These are phyloP conservation scores for Cicer judaicum DNA, from an alignment of 306 rosid genomes.

Conservation along the genomic window DNA sequence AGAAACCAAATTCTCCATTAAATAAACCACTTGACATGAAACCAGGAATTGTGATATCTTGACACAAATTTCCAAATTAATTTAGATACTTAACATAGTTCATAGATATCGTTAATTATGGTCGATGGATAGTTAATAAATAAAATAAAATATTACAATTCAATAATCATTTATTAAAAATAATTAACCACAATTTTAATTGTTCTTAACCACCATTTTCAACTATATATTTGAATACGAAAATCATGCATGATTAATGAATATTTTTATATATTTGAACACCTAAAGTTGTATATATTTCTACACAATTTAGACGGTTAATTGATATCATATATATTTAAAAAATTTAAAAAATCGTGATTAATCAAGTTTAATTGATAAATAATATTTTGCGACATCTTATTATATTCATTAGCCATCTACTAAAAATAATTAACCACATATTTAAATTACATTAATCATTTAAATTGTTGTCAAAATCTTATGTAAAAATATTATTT, in stretches of 20 bases:
- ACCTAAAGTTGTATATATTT: not conserved
- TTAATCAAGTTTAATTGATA: no score
- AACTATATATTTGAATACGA: no score
- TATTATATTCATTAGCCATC: not conserved
- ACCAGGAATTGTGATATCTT: not conserved
- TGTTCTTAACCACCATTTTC: no score
- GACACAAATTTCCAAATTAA: not conserved
- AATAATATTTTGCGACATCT: not conserved
- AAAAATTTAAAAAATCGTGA: not conserved
- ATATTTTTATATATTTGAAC: not conserved
- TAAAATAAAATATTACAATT: no score
- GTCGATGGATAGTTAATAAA: no score
- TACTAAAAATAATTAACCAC: not conserved
- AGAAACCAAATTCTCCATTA: conserved; percentile 12
- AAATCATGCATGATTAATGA: not conserved
- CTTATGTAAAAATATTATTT: not conserved
- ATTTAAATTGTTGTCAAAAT: not conserved
- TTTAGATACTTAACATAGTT: not conserved
- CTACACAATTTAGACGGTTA: no score
- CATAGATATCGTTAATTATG: not conserved
- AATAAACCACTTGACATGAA: not conserved
- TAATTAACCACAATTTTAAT: no score
- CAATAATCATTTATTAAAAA: no score
- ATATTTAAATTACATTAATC: not conserved
- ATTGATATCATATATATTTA: no score